Conservation (phyloP, 2,329 filamentous ascomycete species). For the Aspergillus texensis region DNA sequence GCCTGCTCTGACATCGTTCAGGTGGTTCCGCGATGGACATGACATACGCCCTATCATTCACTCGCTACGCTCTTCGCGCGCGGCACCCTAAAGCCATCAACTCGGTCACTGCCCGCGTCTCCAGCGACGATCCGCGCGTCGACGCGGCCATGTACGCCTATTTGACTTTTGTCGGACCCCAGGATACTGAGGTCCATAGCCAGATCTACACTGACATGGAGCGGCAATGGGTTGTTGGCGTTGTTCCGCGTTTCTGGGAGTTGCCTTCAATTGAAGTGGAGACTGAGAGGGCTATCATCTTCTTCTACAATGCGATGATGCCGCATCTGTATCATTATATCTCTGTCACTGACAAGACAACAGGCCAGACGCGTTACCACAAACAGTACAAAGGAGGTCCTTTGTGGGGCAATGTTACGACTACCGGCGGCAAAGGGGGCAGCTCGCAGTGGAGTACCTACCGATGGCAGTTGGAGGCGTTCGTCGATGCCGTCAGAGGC, state of each 20-base stretch:
- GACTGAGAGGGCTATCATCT: conserved; percentile 25
- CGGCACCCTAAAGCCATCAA: conserved; percentile 32
- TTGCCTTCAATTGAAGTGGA: conserved; percentile 36
- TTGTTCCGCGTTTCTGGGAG: conserved; percentile 36
- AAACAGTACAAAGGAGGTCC: conserved; percentile 34
- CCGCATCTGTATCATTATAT: conserved; percentile 40
- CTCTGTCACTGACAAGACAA: conserved; percentile 19
- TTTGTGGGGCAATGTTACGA: conserved; percentile 32
- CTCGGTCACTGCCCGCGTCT: conserved; percentile 31
- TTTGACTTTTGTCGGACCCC: conserved; percentile 28
- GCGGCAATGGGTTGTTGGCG: conserved; percentile 23
- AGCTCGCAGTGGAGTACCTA: background rate
- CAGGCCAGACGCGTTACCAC: conserved; percentile 26
- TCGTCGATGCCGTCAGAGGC: background rate
- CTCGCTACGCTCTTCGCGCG: conserved; percentile 36
- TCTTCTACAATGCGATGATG: conserved; percentile 39
- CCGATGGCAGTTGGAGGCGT: background rate
- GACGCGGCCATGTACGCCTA: conserved; percentile 37
- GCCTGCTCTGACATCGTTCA: background rate
- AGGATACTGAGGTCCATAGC: conserved; percentile 24
- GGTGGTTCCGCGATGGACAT: conserved; percentile 40
- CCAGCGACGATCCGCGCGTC: conserved; percentile 28
- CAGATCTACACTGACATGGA: conserved; percentile 36
- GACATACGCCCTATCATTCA: conserved; percentile 39
- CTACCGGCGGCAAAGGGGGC: conserved; percentile 16